phyloP scores from a whole-genome alignment of 805 yeast species.

The Suhomyces pyralidae region DNA sequence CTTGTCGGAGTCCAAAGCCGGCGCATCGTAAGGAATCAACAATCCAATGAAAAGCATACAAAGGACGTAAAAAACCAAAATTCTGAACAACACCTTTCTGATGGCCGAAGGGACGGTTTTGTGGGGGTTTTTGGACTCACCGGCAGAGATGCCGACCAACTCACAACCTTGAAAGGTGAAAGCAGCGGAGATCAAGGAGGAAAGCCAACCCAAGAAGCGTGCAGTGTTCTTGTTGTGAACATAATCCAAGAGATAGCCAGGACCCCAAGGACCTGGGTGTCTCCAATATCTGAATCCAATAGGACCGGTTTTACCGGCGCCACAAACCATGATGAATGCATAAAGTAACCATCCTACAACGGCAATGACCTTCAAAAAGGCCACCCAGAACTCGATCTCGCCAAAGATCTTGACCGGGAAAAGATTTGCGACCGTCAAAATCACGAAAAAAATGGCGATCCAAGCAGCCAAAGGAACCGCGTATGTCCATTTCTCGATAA shows the following conservation, averaged over 20 bases:
- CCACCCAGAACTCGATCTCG: conserved; percentile 74
- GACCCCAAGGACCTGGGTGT: conserved; percentile 74
- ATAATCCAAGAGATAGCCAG: conserved; percentile 42
- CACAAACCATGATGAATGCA: conserved; percentile 69
- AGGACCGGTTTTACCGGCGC: conserved; percentile 67
- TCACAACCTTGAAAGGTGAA: conserved; percentile 82
- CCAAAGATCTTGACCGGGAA: conserved; percentile 71
- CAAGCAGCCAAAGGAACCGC: conserved; percentile 71
- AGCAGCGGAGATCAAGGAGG: conserved; percentile 69
- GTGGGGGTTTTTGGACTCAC: conserved; percentile 69
- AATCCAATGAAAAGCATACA: conserved; percentile 68
- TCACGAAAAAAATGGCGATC: conserved; percentile 63
- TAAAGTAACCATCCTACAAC: conserved; percentile 69
- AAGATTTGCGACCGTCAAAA: conserved; percentile 53
- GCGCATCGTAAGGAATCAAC: conserved; percentile 67
- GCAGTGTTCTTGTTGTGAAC: conserved; percentile 49
- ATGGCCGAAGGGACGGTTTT: conserved; percentile 71
- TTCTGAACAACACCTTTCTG: conserved; percentile 64
- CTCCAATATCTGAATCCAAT: conserved; percentile 82
- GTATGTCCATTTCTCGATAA: conserved; percentile 61
- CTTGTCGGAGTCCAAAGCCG: conserved; percentile 38
- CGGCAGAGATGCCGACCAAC: conserved; percentile 70
- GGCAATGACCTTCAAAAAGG: conserved; percentile 63
- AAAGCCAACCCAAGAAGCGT: conserved; percentile 66
- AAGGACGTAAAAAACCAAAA: conserved; percentile 60